phyloP scores from a whole-genome alignment of 2,329 filamentous ascomycete genomes.

The Fusarium nanum region DNA sequence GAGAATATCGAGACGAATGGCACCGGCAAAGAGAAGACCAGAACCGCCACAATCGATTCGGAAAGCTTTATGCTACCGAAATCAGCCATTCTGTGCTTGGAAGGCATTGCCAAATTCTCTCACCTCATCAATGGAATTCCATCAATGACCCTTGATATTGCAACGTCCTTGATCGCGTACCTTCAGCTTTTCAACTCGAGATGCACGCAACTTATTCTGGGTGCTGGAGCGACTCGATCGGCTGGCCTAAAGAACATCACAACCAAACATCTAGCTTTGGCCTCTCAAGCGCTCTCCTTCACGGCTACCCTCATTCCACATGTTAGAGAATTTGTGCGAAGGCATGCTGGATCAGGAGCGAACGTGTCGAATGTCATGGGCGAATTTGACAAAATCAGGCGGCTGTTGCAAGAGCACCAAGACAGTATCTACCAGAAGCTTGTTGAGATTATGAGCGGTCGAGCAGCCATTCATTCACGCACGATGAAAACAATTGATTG shows the following conservation, averaged over 20 bases:
- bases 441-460: conserved; percentile 88
- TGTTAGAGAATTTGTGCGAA: conserved; percentile 88
- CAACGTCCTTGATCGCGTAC: conserved; percentile 82
- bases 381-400: conserved; percentile 89
- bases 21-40: conserved; percentile 70
- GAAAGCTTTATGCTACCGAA: conserved; percentile 88
- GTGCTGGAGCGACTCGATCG: conserved; percentile 88
- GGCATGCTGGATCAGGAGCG: conserved; percentile 70
- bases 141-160: conserved; percentile 87
- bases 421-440: conserved; percentile 91
- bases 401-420: conserved; percentile 89
- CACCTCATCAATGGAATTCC: conserved; percentile 87
- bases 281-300: conserved; percentile 89
- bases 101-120: conserved; percentile 84
- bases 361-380: conserved; percentile 72
- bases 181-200: conserved; percentile 95
- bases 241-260: conserved; percentile 96
- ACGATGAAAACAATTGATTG: conserved; percentile 81
- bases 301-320: conserved; percentile 89
- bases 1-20: conserved; percentile 60
- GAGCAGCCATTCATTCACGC: conserved; percentile 78
- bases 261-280: conserved; percentile 92
- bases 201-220: conserved; percentile 94
- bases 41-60: conserved; percentile 82
- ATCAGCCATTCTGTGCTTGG: conserved; percentile 83